Evolutionary conservation across 2,329 filamentous ascomycete species (phyloP).

Genomic region (Beauveria medogensis): DNA sequence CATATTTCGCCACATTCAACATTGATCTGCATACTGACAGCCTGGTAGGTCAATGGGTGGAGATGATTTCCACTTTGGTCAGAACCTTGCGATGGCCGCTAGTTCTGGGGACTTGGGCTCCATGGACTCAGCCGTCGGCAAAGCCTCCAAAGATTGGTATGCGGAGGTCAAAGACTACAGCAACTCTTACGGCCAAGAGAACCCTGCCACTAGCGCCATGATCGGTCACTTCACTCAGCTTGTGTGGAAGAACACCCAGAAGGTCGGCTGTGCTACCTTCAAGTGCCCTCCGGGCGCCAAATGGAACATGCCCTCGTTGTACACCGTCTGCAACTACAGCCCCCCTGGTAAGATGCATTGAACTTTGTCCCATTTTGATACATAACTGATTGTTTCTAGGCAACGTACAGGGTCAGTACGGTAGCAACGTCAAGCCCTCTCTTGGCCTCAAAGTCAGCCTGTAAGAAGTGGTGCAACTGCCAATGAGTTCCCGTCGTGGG

Average conservation of each 20-base stretch:
- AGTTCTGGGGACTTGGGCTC: constrained; percentile 28
- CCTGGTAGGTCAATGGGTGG: constrained; percentile 41
- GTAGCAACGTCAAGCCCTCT: constrained; percentile 39
- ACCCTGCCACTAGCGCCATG: constrained; percentile 50
- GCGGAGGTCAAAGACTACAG: constrained; percentile 58
- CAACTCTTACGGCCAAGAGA: constrained; percentile 49
- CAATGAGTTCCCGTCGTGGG: background rate
- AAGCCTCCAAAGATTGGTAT: constrained; percentile 78
- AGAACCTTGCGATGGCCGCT: constrained; percentile 75
- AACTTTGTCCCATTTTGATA: background rate
- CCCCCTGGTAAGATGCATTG: constrained; percentile 52
- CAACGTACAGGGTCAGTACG: constrained; percentile 45
- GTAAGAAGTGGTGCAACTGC: constrained; percentile 16
- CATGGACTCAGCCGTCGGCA: constrained; percentile 44
- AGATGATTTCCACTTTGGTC: constrained; percentile 56
- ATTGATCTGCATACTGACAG: constrained; percentile 22
- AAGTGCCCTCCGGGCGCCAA: constrained; percentile 52
- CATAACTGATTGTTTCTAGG: constrained; percentile 27
- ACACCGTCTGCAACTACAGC: constrained; percentile 84
- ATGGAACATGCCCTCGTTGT: constrained; percentile 48
- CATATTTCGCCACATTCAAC: background rate
- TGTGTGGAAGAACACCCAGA: constrained; percentile 31
- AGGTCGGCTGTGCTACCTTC: constrained; percentile 54
- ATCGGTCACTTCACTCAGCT: constrained; percentile 47
- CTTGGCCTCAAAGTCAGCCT: constrained; percentile 17